Evolutionary conservation across 176 grass and related monocot species (phyloP).

Genomic region (Eremochloa ophiuroides): DNA sequence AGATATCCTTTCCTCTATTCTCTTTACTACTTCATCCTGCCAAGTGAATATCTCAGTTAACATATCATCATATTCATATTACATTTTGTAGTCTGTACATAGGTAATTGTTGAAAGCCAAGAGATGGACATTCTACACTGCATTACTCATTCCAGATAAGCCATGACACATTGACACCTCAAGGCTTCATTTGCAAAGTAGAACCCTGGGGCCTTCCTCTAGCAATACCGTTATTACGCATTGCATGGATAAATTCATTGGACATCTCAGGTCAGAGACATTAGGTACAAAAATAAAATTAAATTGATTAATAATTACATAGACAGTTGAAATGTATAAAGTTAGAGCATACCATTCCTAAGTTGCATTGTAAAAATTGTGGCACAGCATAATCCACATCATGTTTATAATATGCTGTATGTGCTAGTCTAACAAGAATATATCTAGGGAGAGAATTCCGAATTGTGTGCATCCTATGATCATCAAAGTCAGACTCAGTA

Average conservation of each 20-base stretch:
- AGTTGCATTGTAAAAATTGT: too few species aligned
- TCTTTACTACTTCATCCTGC: conserved; percentile 68
- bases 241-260: neutral
- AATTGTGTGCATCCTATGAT: too few species aligned
- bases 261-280: too few species aligned
- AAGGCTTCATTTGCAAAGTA: neutral
- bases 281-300: too few species aligned
- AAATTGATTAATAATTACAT: too few species aligned
- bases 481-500: too few species aligned
- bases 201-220: neutral
- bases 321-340: too few species aligned
- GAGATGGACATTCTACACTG: neutral
- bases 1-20: conserved; percentile 76
- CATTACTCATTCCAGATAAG: neutral
- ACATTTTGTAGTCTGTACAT: neutral
- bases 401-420: too few species aligned
- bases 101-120: neutral
- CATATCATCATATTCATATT: neutral
- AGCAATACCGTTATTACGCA: neutral
- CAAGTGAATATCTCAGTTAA: conserved; percentile 29
- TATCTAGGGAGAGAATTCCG: too few species aligned
- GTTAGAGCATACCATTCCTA: too few species aligned
- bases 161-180: neutral
- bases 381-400: too few species aligned
- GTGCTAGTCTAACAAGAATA: too few species aligned